Conservation (phyloP, 805 yeast species). For the Candida golubevii region DNA sequence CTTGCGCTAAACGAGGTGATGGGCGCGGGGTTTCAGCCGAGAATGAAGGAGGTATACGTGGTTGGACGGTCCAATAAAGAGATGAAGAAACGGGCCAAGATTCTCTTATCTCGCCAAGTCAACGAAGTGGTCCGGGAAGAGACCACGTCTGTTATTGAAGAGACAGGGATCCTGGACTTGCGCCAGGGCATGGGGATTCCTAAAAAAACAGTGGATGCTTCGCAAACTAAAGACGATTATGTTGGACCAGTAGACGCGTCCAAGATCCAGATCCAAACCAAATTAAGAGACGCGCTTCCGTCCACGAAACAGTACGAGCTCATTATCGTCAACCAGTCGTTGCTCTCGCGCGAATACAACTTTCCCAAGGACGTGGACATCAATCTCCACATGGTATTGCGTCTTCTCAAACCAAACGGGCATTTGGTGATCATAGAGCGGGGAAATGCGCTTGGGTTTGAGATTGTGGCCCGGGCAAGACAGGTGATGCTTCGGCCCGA, state of each 20-base stretch:
- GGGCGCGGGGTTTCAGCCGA: conserved; percentile 60
- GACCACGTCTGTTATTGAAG: not conserved
- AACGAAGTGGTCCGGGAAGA: conserved; percentile 31
- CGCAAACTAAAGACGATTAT: conserved; percentile 17
- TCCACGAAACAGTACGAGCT: conserved; percentile 61
- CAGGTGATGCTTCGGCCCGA: conserved; percentile 89
- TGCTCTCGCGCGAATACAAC: conserved; percentile 53
- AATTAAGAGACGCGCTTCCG: conserved; percentile 52
- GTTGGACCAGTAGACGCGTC: conserved; percentile 53
- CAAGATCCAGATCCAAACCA: conserved; percentile 50
- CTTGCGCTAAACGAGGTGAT: conserved; percentile 80
- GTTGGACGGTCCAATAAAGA: conserved; percentile 53
- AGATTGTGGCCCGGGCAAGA: conserved; percentile 82
- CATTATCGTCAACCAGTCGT: conserved; percentile 77
- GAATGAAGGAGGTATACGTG: conserved; percentile 64
- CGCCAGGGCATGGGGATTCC: conserved; percentile 9
- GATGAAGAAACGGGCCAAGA: conserved; percentile 79
- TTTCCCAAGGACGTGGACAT: conserved; percentile 75
- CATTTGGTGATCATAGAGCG: conserved; percentile 76
- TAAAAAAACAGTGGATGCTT: not conserved
- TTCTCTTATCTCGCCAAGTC: conserved; percentile 65
- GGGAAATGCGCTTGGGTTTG: conserved; percentile 89
- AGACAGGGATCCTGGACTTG: not conserved
- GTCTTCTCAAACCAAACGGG: conserved; percentile 71
- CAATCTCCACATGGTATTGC: conserved; percentile 54